phyloP scores from a whole-genome alignment of 164 flowering plant genomes.

The Kalanchoe fedtschenkoi region DNA sequence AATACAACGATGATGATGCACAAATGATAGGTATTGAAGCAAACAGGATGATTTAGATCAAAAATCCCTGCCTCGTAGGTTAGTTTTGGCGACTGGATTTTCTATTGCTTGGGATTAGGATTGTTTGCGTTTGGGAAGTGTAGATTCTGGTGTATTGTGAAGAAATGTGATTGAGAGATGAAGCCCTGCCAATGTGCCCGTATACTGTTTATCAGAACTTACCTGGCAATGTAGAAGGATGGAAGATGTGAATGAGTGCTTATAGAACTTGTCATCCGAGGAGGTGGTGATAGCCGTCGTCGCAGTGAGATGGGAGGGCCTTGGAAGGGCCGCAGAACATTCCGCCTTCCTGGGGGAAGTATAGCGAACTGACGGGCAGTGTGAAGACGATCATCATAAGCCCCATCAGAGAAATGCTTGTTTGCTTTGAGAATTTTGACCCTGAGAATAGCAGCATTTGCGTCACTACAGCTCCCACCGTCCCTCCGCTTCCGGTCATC shows the following conservation, averaged over 20 bases:
- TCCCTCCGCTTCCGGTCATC: slow-evolving; percentile 68
- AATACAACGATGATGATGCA: no score
- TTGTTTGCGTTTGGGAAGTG: no score
- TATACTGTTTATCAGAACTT: not conserved
- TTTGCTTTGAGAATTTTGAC: slow-evolving; percentile 27
- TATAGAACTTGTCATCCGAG: slow-evolving; percentile 9
- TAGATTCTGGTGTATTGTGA: no score
- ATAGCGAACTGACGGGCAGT: slow-evolving; percentile 31
- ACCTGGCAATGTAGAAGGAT: not conserved
- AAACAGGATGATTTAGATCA: no score
- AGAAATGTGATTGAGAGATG: no score
- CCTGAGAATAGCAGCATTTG: slow-evolving; percentile 49
- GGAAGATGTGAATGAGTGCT: no score
- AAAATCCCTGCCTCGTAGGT: no score
- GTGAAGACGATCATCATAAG: slow-evolving; percentile 37
- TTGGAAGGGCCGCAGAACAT: slow-evolving; percentile 48
- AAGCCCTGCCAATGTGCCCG: no score
- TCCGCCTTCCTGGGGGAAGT: slow-evolving; percentile 58
- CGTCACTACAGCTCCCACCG: slow-evolving; percentile 57
- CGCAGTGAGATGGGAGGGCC: not conserved
- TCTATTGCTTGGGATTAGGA: no score
- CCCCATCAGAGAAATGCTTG: slow-evolving; percentile 57
- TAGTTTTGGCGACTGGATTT: no score
- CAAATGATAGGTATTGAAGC: no score
- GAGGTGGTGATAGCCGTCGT: slow-evolving; percentile 17